Evolutionary conservation across 179 eudicot species (phyloP), one percentile per base, ranked within the genome.

Genomic region (Dionaea muscipula): DNA sequence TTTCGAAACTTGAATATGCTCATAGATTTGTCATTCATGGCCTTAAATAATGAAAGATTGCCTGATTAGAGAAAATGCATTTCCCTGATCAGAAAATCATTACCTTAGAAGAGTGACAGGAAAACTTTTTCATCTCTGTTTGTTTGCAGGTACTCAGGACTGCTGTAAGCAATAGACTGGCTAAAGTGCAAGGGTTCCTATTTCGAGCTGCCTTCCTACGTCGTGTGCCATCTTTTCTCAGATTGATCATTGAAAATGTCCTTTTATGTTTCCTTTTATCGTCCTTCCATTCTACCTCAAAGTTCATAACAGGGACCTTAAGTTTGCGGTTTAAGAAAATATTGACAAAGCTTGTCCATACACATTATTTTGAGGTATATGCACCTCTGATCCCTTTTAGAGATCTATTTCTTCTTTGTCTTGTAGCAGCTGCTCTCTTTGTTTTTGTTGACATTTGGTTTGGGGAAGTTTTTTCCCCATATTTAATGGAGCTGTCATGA

Each of bases 141-240:
- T 6, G 28, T 67, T 64, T 70, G 64, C 93, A 87, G 98, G 89
- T 84, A 52, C 62, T 81, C 52, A 78, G 98, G 62, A 84, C 96
- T 71, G 85, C 94, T 63, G 69, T 84, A 67, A 87, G 94, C 83
- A 91, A 91, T 68, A 77, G 96, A 75, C 70, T 91, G 67, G 98
- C 98, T 45, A 91, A 82, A 83, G 98, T 91, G 60, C 98, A 91
- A 63, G 98, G 98, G 25, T 84, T 91, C 67, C 75, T 91, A 38
- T 91, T 91, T 71, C 95, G 98, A 63, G 79, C 96, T 66, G 98
- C 98, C 60, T 91, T 91, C 74, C 94, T 91, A 61, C 88, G 86
- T 28, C 94, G 96, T 12, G 96, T 84, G 27, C 98, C 98, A 18
- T 65, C 71, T 37, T 91, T 91, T 73, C 56, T 84, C 46, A 94